These are phyloP conservation scores for Musa schizocarpa DNA, from an alignment of 176 grass and related monocot genomes.

Conservation along the genomic window DNA sequence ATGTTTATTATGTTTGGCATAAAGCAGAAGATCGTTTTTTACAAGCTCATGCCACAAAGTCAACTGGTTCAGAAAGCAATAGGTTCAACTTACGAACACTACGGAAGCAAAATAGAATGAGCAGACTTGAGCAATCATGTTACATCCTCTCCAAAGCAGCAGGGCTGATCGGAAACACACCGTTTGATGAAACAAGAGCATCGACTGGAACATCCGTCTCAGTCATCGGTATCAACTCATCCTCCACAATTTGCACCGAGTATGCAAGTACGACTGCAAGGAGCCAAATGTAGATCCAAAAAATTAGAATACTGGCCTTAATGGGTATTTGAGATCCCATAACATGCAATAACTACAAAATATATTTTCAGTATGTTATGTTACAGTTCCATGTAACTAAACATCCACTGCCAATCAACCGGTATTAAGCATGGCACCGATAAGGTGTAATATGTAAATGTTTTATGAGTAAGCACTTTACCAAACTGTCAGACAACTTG, in stretches of 20 bases:
- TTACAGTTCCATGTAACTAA: no score
- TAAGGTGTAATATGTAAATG: no score
- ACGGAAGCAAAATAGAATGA: neutral
- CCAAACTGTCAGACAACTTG: no score
- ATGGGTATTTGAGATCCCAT: neutral
- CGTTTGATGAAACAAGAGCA: constrained; percentile 50
- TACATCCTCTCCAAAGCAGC: constrained; percentile 42
- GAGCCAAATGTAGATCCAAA: neutral
- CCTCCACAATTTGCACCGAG: constrained; percentile 66
- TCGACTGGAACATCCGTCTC: constrained; percentile 67
- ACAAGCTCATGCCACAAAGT: no score
- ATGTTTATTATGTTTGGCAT: no score
- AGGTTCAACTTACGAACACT: no score
- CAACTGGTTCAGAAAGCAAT: no score
- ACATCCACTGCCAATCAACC: no score
- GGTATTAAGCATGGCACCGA: no score
- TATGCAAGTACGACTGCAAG: constrained; percentile 82
- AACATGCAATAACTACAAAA: no score
- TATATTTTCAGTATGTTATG: neutral
- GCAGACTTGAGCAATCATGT: neutral
- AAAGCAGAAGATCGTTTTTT: no score
- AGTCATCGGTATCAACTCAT: constrained; percentile 49
- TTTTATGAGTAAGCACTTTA: no score
- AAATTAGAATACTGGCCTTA: neutral
- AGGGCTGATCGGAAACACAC: constrained; percentile 57